Conservation (phyloP, 2,329 filamentous ascomycete species). For the Botryosphaeria dothidea region DNA sequence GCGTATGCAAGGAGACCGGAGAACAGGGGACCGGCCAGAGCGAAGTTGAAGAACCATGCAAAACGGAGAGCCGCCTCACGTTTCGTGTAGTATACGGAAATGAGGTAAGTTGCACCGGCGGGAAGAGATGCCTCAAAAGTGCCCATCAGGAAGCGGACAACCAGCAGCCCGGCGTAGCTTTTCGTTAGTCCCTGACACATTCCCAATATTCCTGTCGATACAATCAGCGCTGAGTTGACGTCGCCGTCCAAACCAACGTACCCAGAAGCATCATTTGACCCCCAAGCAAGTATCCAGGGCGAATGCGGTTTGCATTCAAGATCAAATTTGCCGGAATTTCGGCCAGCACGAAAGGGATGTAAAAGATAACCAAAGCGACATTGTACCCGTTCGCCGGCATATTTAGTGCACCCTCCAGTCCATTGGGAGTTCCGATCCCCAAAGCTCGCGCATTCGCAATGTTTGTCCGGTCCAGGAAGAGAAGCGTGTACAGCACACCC, state of each 20-base stretch:
- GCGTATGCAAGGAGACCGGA: slow-evolving; percentile 56
- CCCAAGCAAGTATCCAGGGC: slow-evolving; percentile 76
- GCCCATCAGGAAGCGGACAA: slow-evolving; percentile 34
- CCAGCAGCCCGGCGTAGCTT: slow-evolving; percentile 31
- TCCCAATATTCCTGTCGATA: slow-evolving; percentile 18
- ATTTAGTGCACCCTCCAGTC: slow-evolving; percentile 56
- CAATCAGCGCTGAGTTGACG: background rate
- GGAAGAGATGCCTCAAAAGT: slow-evolving; percentile 35
- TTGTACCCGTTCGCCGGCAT: slow-evolving; percentile 70
- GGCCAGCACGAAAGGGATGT: slow-evolving; percentile 78
- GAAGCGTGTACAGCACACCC: slow-evolving; percentile 31
- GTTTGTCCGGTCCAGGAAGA: slow-evolving; percentile 30
- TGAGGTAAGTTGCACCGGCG: slow-evolving; percentile 26
- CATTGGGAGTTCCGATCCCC: slow-evolving; percentile 29
- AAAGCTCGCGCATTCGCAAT: slow-evolving; percentile 54
- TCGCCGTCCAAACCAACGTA: slow-evolving; percentile 53
- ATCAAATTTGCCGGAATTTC: slow-evolving; percentile 77
- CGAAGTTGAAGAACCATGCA: slow-evolving; percentile 11
- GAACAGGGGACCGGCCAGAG: background rate
- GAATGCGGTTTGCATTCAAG: slow-evolving; percentile 64
- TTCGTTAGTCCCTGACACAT: slow-evolving; percentile 33
- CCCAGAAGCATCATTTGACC: slow-evolving; percentile 76
- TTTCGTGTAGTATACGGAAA: slow-evolving; percentile 12
- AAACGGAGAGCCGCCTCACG: slow-evolving; percentile 1
- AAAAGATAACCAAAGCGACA: slow-evolving; percentile 76